Base-by-base conservation (phyloP, 805 yeast genomes). In the Zygosaccharomyces lentus region DNA sequence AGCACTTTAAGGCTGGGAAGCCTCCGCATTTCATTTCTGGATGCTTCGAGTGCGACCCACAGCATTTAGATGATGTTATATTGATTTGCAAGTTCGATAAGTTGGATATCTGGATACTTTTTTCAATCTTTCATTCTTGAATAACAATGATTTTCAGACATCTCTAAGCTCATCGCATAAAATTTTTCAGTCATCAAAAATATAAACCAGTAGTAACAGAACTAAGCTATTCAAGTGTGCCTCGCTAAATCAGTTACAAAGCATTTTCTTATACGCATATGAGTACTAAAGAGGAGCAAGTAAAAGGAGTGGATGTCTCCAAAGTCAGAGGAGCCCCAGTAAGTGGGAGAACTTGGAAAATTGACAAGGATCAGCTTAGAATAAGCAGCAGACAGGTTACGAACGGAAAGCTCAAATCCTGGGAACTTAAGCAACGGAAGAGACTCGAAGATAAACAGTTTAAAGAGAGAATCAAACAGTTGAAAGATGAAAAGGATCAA, bases 271-370 rank as follows among this genome's bases (percentile, higher is more conserved):
- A 13, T 10, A n/a, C 24, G 8, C 30, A 3, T 9, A 53, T 45
- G 55, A 40, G 43, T 29, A 34, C 23, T 6, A 34, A 34, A 17
- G 41, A 21, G 10, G 46, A 31, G 24, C 49, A 35, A 24, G 34
- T 16, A 3, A 41, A 26, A 12, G 43, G 34, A 3, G 45, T 26
- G 7, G 49, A 48, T 5, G 34, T 17, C 6, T 30, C 50, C n/a
- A 54, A 52, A 13, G 49, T 49, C 2, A 77, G 71, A 55, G 84
- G 84, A 4, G 36, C 67, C 9, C 63, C 78, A 47, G 77, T 77
- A n/a, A 77, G 76, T 60, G 88, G 88, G 31, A 84, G 85, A 60
- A 71, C 75, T 34, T 86, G 90, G 90, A 86, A 86, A 57, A 74
- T 71, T 12, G 74, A 75, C 46, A 85, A 83, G 57, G 77, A 71